Evolutionary conservation across 306 rosid genomes (phyloP), one percentile per base, ranked within the genome.

Genomic region (Albizia julibrissin): DNA sequence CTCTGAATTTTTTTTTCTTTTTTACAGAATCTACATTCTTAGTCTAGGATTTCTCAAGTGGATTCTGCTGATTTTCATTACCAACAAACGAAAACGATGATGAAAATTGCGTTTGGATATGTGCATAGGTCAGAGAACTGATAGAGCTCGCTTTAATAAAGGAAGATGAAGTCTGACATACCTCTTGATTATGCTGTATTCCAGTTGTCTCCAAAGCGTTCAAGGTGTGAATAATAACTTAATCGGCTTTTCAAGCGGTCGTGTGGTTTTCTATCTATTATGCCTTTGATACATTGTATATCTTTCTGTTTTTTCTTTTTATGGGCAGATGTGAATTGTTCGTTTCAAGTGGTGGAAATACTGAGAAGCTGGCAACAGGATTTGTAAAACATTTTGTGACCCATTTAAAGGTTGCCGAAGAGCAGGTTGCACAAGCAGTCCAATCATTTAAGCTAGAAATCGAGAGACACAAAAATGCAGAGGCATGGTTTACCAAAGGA

Each of bases 401-500:
- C 84, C 96, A 96, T 88, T 88, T 93, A 80, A 93, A 93, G 90
- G 89, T 83, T 85, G 97, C 88, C 37, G 97, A 96, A 80, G 97
- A 96, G 88, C 94, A 93, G 92, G 89, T 84, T 89, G 91, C 94
- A 31, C 90, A 74, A 68, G 82, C 97, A 11, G 94, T 81, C 77
- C 93, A 80, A 80, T 85, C 93, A n/a, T 88, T 96, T 64, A 96
- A 86, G 87, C 95, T 96, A 64, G 98, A 93, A 79, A 86, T 84
- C 73, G 98, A 91, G 83, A 89, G 86, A 66, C 79, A 50, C 75
- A 87, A 78, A 87, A 86, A 89, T 88, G 89, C 88, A 12, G 92
- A 87, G 85, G 64, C 82, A 0, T 96, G 99, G 99, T 96, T 96
- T 88, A 93, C 98, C 2, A 96, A 92, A 89, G 99, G 97, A 91